Evolutionary conservation across 2,329 filamentous ascomycete species (phyloP), one percentile per base, ranked within the genome.

Genomic region (Microsporum ferrugineum): DNA sequence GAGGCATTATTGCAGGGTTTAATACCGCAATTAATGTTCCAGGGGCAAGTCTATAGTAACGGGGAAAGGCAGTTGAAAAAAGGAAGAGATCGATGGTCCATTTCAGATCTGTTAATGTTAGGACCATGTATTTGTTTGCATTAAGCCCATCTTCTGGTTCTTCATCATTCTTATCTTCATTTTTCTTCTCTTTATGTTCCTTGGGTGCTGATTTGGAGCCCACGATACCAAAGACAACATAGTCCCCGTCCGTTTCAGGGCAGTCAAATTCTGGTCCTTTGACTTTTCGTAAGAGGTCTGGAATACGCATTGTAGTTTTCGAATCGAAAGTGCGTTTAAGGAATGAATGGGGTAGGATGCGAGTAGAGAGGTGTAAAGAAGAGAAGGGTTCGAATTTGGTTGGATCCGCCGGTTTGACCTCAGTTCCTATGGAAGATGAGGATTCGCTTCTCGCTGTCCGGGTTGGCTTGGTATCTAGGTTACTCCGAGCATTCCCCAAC

Each of bases 11-110:
- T 17, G 80, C 85, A 0, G 94, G 94, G 70, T 99, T 99, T 34
- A 99, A 79, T 31, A 99, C 88, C 3, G 92, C 94, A 61, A 99
- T 80, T 1, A 97, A 82, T 0, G 91, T 96, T n/a, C 94, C 94
- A 1, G 89, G 83, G 0, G 86, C 86, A n/a, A 97, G 78, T 71
- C 95, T 95, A 87, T 92, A 97, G 77, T 94, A 99, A 60, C 88
- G 85, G 14, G 89, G 87, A 68, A 97, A 96, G 5, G 90, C 95
- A 0, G 87, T 85, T 68, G 89, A 88, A 74, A 99, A 99, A 12
- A 99, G 82, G 68, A 91, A 97, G 47, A 97, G 81, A 65, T 97
- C 91, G 10, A 99, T 74, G 67, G 96, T 90, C 84, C 86, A 96
- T 68, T 90, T 87, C 8, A 99, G 78, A 72, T 99, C 92, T 0